These are phyloP conservation scores for Microbotryomycetes sp. DNA, from an alignment of 1,284 basidiomycete genomes.

Conservation along the genomic window DNA sequence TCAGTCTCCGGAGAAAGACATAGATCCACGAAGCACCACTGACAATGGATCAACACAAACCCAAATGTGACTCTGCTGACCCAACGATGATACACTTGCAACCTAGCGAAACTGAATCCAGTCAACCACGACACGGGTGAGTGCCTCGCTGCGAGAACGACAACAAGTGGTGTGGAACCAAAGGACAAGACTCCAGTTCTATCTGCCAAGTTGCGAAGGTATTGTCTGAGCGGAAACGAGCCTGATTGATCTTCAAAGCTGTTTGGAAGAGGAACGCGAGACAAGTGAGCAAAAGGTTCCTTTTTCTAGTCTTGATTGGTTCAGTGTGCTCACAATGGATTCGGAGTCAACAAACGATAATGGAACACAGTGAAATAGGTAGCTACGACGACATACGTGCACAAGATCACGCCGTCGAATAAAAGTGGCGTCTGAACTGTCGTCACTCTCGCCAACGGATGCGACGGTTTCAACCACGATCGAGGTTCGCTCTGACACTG, in stretches of 20 bases:
- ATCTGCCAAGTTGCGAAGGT: conserved; percentile 31
- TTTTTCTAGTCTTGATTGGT: too few relatives aligned
- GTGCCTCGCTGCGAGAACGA: conserved; percentile 41
- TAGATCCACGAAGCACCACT: too few relatives aligned
- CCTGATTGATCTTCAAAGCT: neutral
- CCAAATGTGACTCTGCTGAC: conserved; percentile 37
- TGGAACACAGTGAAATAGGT: neutral
- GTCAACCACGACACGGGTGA: conserved; percentile 38
- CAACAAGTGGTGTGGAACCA: conserved; percentile 38
- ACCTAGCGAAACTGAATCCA: conserved; percentile 36
- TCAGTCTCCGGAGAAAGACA: too few relatives aligned
- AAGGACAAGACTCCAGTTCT: conserved; percentile 37
- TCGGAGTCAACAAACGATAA: neutral
- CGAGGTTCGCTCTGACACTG: neutral
- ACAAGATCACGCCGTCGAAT: neutral
- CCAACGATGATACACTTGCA: conserved; percentile 42
- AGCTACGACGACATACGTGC: neutral
- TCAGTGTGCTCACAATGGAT: neutral
- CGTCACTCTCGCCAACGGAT: neutral
- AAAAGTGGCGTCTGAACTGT: conserved; percentile 7
- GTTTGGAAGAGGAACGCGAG: neutral
- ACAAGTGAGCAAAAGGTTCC: neutral
- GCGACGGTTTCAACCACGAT: neutral
- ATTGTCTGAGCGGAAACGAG: neutral
- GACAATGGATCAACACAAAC: conserved; percentile 36